A percentile compares a stretch with the other conserved stretches of the same genome.
Evolutionary conservation across 2,329 filamentous ascomycete genomes (phyloP).

Genomic region (Claviceps capensis): DNA sequence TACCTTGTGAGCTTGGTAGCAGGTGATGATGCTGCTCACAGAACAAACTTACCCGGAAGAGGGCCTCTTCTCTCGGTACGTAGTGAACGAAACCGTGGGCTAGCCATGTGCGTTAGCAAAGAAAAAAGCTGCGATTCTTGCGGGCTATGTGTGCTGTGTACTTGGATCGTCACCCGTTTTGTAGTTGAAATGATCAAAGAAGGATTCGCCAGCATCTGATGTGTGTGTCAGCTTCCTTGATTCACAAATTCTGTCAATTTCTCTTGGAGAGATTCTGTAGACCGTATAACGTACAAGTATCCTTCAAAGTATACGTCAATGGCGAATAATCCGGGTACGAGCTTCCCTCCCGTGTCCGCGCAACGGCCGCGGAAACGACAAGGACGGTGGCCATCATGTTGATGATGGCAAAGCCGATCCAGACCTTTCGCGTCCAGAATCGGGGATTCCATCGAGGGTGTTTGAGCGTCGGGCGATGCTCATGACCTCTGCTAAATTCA

Average conservation of each 20-base stretch:
- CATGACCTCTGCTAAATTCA: conserved; percentile 7
- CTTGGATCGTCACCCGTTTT: conserved; percentile 35
- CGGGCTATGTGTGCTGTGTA: conserved; percentile 12
- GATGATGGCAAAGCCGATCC: conserved; percentile 26
- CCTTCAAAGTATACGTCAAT: conserved; percentile 32
- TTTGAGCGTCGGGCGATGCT: conserved; percentile 12
- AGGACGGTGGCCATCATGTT: conserved; percentile 33
- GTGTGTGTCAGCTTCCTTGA: not conserved
- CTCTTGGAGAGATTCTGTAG: not conserved
- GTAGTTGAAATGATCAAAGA: conserved; percentile 44
- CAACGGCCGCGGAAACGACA: conserved; percentile 31
- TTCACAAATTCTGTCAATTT: no score
- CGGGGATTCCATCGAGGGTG: conserved; percentile 32
- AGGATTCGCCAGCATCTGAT: conserved; percentile 32
- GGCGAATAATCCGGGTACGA: conserved; percentile 34
- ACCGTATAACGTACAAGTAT: conserved; percentile 30
- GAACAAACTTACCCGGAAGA: conserved; percentile 23
- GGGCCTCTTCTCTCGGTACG: conserved; percentile 28
- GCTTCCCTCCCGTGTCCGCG: conserved; percentile 21
- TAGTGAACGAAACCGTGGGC: conserved; percentile 40
- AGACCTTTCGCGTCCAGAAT: conserved; percentile 39
- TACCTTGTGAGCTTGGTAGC: not conserved
- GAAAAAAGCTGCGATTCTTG: not conserved
- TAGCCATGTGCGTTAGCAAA: conserved; percentile 6
- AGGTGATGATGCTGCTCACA: not conserved